Base-by-base conservation (phyloP, 352 stramenopile genomes). In the Blastocystis sp. region DNA sequence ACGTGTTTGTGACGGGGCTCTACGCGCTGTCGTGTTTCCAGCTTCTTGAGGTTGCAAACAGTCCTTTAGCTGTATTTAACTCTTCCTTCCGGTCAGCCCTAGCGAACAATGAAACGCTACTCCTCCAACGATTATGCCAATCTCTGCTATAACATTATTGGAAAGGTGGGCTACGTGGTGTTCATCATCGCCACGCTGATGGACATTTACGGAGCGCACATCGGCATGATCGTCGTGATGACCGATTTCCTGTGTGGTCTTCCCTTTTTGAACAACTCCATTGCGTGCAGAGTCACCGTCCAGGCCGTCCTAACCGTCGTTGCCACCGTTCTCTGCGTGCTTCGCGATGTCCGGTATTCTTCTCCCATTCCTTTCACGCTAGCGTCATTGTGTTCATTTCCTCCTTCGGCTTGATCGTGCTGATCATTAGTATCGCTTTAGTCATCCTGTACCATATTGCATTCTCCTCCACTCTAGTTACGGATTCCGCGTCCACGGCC, bases 211-310 rank as follows among this genome's bases (percentile, higher is more conserved):
- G 78, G 78, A 41, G 64, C 48, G 11, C 17, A 38, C 5, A 77
- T 88, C 38, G 78, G 78, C 34, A 88, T 38, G 1, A 76, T 88
- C 43, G 66, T 56, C 5, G 78, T 88, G 21, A 88, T 88, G 78
- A 79, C 67, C 10, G 64, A 88, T 28, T 88, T 88, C 34, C 21
- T 76, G 34, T 38, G 45, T 9, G 34, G n/a, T 52, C 74, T 84
- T 41, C 74, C 74, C 1, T 59, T 84, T 10, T 43, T 88, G 28
- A 48, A 28, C 41, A 76, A 88, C 43, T n/a, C 52, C 10, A 60
- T 3, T 11, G 4, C 23, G 43, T 66, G 66, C 14, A 45, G 64
- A 14, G 41, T 40, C 23, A 28, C 76, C 7, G 62, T 79, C 43
- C 67, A 79, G 34, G n/a, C 17, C 1, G 5, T 88, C 17, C 64